Base-by-base conservation (phyloP, 78 protist species). In the Emiliania huxleyi region DNA sequence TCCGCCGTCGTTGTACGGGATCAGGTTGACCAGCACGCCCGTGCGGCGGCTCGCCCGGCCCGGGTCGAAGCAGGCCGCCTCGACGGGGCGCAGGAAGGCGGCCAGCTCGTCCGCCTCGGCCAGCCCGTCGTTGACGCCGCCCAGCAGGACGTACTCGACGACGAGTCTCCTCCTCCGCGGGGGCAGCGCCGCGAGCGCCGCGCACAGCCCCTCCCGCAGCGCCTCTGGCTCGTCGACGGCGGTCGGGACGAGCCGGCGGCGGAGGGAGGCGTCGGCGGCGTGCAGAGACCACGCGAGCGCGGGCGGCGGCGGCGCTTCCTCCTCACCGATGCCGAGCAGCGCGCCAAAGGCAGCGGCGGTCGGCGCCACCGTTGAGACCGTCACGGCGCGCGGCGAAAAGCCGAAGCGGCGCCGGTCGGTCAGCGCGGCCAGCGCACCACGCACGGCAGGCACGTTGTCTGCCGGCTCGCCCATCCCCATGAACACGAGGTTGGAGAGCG, bases 381-480 rank as follows among this genome's bases (percentile, higher is more conserved):
- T 75, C 55, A 95, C 56, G n/a, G 71, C 29, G 11, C 15, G 18
- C 33, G 62, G 52, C 1, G 56, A 1, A 42, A 95, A 22, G n/a
- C 93, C 42, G 43, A 95, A 73, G 79, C 90, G 84, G 40, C 4
- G 35, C 5, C 6, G 56, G 69, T 94, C 87, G 5, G 5, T 12
- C n/a, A 77, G 33, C 33, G 37, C 22, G 15, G n/a, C 18, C 0
- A 18, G 18, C 3, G 87, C 87, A 5, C 8, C 0, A 2, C 44
- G 43, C 4, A 94, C 96, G 12, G 69, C 42, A 37, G 45, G 62
- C n/a, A 56, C 88, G 87, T 95, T 95, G 92, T 93, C 55, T 42
- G 93, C 91, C 5, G 96, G 95, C 93, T 95, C 96, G 37, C 96
- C 96, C 96, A 93, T 90, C 42, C 96, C 96, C 96, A 92, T 92